Conservation (phyloP, 768 basidiomycete genomes). For the Serendipita sp. region DNA sequence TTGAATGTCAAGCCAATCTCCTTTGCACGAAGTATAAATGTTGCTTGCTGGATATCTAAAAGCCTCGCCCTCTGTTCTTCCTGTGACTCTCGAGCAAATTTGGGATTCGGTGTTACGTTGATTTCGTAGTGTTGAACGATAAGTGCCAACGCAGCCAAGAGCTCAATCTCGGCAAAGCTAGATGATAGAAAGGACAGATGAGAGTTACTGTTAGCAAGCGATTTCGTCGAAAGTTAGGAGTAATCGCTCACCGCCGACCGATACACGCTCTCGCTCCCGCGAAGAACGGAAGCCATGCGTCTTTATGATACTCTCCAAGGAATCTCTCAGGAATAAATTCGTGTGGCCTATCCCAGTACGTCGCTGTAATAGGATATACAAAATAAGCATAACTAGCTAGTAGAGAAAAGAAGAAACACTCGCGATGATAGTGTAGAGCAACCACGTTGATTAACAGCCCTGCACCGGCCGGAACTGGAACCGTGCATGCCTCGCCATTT, state of each 20-base stretch:
- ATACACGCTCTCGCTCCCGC: constrained; percentile 9
- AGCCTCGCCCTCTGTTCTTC: not conserved
- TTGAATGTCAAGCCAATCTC: not conserved
- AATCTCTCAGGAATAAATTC: not conserved
- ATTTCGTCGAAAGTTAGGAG: not conserved
- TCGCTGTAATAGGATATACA: constrained; percentile 21
- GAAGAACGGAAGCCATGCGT: not conserved
- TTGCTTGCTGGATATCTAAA: not conserved
- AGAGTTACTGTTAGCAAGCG: not conserved
- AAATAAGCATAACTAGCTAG: not conserved
- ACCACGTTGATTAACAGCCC: constrained; percentile 2
- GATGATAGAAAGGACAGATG: not conserved
- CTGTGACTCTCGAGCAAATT: not conserved
- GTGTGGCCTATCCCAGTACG: constrained; percentile 40
- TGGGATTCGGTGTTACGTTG: not conserved
- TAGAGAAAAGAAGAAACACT: not conserved
- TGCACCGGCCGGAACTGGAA: not conserved
- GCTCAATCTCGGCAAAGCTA: not conserved
- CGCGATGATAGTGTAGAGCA: constrained; percentile 10
- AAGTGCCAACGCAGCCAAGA: not conserved
- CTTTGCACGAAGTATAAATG: not conserved
- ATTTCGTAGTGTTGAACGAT: not conserved
- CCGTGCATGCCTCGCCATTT: not conserved
- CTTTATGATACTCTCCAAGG: not conserved
- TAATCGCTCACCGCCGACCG: constrained; percentile 7